Evolutionary conservation across 257 asterid genomes (phyloP).

Genomic region (Nicotiana knightiana): DNA sequence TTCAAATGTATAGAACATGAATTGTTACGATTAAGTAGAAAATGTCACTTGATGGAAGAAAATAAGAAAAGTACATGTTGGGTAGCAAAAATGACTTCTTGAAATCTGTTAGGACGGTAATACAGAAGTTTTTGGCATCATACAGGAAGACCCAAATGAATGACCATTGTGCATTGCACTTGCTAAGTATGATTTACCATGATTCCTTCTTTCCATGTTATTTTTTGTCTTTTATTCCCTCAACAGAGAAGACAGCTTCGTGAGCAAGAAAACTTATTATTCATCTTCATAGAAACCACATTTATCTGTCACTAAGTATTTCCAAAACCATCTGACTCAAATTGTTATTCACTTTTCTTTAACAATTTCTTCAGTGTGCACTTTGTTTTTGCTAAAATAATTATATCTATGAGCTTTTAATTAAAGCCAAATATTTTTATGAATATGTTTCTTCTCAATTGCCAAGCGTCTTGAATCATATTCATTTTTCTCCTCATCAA

Average conservation of each 20-base stretch:
- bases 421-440: not conserved
- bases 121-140: not conserved
- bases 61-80: not conserved
- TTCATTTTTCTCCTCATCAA: not conserved
- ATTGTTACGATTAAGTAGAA: not conserved
- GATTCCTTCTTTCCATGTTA: not conserved
- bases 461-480: not conserved
- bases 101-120: not conserved
- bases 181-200: not conserved
- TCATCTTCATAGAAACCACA: not conserved
- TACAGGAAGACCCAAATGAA: not conserved
- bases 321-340: not conserved
- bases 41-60: slow-evolving; percentile 1
- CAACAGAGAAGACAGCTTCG: not conserved
- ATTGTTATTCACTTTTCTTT: not conserved
- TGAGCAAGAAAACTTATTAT: not conserved
- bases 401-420: not conserved
- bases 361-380: not conserved
- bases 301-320: not conserved
- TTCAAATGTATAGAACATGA: not conserved
- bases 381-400: not conserved
- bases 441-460: not conserved
- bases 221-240: not conserved
- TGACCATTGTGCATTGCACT: not conserved
- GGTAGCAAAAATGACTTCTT: not conserved